A percentile compares a stretch with the other conserved stretches of the same genome.
Evolutionary conservation across 75 land plant species (phyloP).

Genomic region (Sequoiadendron giganteum): DNA sequence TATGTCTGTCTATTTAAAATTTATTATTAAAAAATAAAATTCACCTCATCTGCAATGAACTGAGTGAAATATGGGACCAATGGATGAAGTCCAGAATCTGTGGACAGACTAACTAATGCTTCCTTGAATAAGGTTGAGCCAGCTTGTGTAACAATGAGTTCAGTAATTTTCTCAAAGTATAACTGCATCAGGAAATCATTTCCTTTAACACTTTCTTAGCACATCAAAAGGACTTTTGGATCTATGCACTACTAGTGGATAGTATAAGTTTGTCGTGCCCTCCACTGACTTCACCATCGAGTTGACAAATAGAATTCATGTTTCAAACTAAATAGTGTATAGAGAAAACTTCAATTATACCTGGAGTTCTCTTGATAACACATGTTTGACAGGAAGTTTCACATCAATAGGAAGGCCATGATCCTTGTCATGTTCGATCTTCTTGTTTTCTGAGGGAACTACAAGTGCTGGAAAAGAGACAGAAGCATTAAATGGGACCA

Average conservation of each 20-base stretch:
- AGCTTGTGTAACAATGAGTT: slow-evolving; percentile 56
- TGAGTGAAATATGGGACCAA: slow-evolving; percentile 89
- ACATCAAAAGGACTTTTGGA: neutral
- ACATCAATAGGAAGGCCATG: slow-evolving; percentile 66
- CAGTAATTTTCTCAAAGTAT: slow-evolving; percentile 89
- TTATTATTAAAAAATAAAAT: neutral
- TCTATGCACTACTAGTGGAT: neutral
- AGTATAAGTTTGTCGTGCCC: neutral
- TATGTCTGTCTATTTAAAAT: neutral
- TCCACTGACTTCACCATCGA: neutral
- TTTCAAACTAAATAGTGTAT: slow-evolving; percentile 4
- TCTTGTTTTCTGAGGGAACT: slow-evolving; percentile 54
- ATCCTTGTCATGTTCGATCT: slow-evolving; percentile 47
- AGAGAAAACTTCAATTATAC: slow-evolving; percentile 23
- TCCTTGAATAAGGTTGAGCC: slow-evolving; percentile 56
- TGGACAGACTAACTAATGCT: slow-evolving; percentile 77
- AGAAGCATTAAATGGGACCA: slow-evolving; percentile 3
- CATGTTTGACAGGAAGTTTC: slow-evolving; percentile 81
- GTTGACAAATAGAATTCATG: neutral
- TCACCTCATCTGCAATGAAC: slow-evolving; percentile 94
- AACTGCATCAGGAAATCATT: slow-evolving; percentile 47
- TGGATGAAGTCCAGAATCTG: slow-evolving; percentile 95
- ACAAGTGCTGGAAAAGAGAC: slow-evolving; percentile 42
- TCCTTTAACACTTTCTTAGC: neutral
- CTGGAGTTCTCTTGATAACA: slow-evolving; percentile 86